phyloP scores from a whole-genome alignment of 23 red algal genomes.

The Gracilaria vermiculophylla region DNA sequence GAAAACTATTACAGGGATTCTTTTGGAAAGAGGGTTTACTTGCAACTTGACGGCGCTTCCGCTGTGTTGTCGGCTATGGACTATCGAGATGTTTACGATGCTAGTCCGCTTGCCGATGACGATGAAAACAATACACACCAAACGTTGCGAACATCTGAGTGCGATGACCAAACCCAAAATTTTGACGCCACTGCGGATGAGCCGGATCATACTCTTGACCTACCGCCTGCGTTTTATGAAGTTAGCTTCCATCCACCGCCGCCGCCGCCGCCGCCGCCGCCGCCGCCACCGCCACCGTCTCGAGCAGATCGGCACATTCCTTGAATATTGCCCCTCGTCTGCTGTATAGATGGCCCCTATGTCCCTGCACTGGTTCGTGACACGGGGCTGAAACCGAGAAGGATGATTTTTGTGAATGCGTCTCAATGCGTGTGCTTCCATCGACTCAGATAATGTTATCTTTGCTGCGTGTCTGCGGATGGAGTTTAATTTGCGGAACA shows the following conservation, averaged over 20 bases:
- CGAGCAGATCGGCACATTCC: neutral
- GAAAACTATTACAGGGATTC: conserved; percentile 27
- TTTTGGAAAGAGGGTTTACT: conserved; percentile 45
- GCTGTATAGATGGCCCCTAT: neutral
- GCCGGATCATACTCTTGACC: neutral
- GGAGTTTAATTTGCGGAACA: neutral
- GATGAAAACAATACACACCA: neutral
- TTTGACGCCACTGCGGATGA: neutral
- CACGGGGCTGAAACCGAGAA: neutral
- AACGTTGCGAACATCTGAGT: neutral
- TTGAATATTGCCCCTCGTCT: neutral
- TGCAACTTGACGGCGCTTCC: conserved; percentile 38
- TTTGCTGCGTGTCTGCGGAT: neutral
- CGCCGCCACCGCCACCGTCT: neutral
- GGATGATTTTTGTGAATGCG: neutral
- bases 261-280: neutral
- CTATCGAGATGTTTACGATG: conserved; percentile 26
- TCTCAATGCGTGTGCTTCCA: neutral
- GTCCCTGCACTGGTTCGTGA: neutral
- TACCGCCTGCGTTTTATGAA: conserved; percentile 5
- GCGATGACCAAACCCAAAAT: neutral
- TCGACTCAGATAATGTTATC: neutral
- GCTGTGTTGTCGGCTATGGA: conserved; percentile 17
- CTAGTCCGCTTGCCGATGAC: neutral
- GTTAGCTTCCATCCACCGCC: neutral